Percentiles rank a stretch among this genome's conserved stretches.
Evolutionary conservation across 768 basidiomycete genomes (phyloP).

Genomic region (Suillus variegatus): DNA sequence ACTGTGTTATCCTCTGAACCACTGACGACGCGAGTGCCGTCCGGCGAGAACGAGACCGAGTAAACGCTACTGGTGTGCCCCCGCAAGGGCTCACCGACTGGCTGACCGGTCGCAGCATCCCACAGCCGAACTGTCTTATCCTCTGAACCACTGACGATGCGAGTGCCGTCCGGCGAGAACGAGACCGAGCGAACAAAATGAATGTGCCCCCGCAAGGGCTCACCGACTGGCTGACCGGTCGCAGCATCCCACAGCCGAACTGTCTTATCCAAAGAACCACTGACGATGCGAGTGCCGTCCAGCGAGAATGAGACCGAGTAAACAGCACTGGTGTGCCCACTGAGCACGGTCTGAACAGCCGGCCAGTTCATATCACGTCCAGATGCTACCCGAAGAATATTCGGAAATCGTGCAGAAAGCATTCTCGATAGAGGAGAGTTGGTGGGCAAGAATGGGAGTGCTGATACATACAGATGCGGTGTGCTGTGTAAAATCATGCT

Average conservation of each 20-base stretch:
- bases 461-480: slow-evolving; percentile 28
- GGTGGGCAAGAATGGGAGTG: slow-evolving; percentile 19
- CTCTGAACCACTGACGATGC: not conserved
- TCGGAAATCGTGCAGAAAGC: not conserved
- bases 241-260: not conserved
- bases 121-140: not conserved
- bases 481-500: slow-evolving; percentile 15
- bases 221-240: not conserved
- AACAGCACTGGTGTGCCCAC: not conserved
- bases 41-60: no score
- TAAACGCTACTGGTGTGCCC: fast-evolving
- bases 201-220: not conserved
- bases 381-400: not conserved
- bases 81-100: not conserved
- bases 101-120: not conserved
- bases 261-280: not conserved
- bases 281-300: not conserved
- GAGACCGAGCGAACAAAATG: fast-evolving
- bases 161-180: not conserved
- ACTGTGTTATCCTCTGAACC: not conserved
- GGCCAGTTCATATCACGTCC: not conserved
- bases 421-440: not conserved
- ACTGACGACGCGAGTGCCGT: not conserved
- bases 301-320: not conserved
- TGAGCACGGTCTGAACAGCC: not conserved